Evolutionary conservation across 2,329 filamentous ascomycete species (phyloP).

Genomic region (Meredithiella fracta): DNA sequence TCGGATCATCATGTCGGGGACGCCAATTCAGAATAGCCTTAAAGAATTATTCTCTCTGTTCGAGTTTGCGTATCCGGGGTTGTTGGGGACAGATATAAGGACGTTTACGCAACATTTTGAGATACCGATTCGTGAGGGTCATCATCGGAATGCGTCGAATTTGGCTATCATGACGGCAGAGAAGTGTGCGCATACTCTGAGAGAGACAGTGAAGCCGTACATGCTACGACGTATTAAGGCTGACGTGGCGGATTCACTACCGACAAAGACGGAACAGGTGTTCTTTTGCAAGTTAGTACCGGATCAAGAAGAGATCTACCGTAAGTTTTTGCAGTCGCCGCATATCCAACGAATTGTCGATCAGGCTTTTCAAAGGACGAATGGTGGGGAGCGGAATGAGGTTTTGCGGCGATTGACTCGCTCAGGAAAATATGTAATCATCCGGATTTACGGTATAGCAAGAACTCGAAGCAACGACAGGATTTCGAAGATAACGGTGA

Average conservation of each 20-base stretch:
- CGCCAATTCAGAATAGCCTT: conserved; percentile 94
- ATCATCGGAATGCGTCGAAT: conserved; percentile 89
- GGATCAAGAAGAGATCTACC: conserved; percentile 17
- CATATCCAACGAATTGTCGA: conserved; percentile 14
- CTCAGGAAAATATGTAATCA: conserved; percentile 96
- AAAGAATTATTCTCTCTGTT: conserved; percentile 93
- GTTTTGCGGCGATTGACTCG: conserved; percentile 72
- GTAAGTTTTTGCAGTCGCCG: conserved; percentile 13
- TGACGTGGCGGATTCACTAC: conserved; percentile 83
- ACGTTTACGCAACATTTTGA: conserved; percentile 87
- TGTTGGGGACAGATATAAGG: conserved; percentile 68
- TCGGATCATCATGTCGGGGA: conserved; percentile 84
- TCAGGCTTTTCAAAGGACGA: background rate
- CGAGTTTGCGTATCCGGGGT: conserved; percentile 95
- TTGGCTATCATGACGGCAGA: conserved; percentile 87
- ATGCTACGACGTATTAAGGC: conserved; percentile 82
- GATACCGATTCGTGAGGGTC: conserved; percentile 79
- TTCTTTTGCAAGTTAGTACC: conserved; percentile 85
- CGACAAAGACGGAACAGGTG: conserved; percentile 91
- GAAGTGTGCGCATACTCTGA: conserved; percentile 83
- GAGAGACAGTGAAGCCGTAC: conserved; percentile 86
- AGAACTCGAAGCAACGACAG: conserved; percentile 4
- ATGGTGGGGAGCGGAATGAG: conserved; percentile 8
- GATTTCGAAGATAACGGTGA: conserved; percentile 21
- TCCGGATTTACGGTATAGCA: conserved; percentile 53